Conservation (phyloP, 331 rosid species). For the Arachis monticola region DNA sequence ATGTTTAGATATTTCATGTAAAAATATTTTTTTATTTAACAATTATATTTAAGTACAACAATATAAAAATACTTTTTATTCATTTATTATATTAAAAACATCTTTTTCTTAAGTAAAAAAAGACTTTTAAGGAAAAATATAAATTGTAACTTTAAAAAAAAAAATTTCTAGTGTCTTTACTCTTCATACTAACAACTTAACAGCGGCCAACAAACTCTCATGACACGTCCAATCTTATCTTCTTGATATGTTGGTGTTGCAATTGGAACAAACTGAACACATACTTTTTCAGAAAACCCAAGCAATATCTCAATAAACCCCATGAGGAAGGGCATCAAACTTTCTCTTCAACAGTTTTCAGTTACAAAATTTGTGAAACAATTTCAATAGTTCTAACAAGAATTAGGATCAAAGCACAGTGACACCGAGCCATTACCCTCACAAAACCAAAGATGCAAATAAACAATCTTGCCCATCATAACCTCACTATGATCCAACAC, state of each 20-base stretch:
- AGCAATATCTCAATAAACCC: background rate
- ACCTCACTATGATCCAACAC: slow-evolving; percentile 26
- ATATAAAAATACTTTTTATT: too few relatives aligned
- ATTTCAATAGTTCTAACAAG: slow-evolving; percentile 3
- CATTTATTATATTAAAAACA: too few relatives aligned
- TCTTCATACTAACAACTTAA: too few relatives aligned
- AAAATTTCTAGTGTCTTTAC: too few relatives aligned
- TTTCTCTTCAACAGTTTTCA: background rate
- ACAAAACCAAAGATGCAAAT: slow-evolving; percentile 20
- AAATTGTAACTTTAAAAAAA: too few relatives aligned
- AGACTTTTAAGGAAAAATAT: too few relatives aligned
- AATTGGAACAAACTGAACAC: slow-evolving; percentile 3
- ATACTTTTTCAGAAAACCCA: background rate
- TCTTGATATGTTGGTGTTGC: background rate
- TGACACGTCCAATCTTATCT: slow-evolving; percentile 15
- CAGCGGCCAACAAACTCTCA: too few relatives aligned
- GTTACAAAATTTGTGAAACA: slow-evolving; percentile 28
- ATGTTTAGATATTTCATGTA: too few relatives aligned
- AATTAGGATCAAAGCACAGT: slow-evolving; percentile 23
- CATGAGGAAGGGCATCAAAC: too few relatives aligned
- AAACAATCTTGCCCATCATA: slow-evolving; percentile 1
- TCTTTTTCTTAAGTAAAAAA: too few relatives aligned
- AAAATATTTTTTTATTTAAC: too few relatives aligned
- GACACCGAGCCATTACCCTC: background rate
- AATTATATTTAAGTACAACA: too few relatives aligned